phyloP scores from a whole-genome alignment of 2,329 filamentous ascomycete species.

The Parafenestella ontariensis region DNA sequence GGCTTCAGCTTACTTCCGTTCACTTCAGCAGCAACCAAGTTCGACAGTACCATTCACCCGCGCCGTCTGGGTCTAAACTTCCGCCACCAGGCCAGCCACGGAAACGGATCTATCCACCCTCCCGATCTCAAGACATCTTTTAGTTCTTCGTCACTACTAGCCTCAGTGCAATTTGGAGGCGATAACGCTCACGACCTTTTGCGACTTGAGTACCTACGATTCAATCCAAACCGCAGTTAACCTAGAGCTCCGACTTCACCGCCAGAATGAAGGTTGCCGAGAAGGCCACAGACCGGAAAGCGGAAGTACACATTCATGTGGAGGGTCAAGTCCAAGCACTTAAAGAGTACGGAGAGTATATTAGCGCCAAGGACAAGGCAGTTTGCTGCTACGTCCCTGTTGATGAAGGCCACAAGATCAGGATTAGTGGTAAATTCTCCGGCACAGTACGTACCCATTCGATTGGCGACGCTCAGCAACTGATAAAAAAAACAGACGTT shows the following conservation, averaged over 20 bases:
- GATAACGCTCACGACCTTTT: too few species aligned
- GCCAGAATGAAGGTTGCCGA: slow-evolving; percentile 49
- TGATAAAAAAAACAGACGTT: slow-evolving; percentile 24
- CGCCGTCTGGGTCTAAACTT: too few species aligned
- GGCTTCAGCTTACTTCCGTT: too few species aligned
- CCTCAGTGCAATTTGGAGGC: too few species aligned
- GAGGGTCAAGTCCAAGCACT: slow-evolving; percentile 31
- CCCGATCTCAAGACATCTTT: too few species aligned
- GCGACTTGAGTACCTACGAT: too few species aligned
- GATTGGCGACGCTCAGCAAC: not conserved
- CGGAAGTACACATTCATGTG: slow-evolving; percentile 37
- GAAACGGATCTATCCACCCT: too few species aligned
- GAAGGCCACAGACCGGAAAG: slow-evolving; percentile 41
- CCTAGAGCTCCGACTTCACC: not conserved
- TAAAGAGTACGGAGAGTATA: slow-evolving; percentile 44
- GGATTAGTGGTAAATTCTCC: slow-evolving; percentile 37
- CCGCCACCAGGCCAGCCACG: too few species aligned
- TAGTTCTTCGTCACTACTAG: too few species aligned
- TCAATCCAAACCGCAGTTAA: too few species aligned
- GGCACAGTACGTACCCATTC: slow-evolving; percentile 37
- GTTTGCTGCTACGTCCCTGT: slow-evolving; percentile 50
- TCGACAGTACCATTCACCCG: too few species aligned
- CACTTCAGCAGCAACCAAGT: too few species aligned
- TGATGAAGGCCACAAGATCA: slow-evolving; percentile 37
- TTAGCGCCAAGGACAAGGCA: slow-evolving; percentile 28